Base-by-base conservation (phyloP, 805 yeast genomes). In the Tetrapisispora taiwanensis region DNA sequence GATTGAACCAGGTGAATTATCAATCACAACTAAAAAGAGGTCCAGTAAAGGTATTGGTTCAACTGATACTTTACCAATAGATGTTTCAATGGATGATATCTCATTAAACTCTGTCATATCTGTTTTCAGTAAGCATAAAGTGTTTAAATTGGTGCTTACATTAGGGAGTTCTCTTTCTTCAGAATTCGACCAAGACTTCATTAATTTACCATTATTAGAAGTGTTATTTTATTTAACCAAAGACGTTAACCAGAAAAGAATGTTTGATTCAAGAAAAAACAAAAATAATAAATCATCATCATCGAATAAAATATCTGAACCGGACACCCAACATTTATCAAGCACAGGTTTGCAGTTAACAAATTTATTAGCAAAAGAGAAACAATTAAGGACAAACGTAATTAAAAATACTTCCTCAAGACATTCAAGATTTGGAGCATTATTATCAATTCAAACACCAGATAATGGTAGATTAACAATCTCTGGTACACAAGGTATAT, bases 401-500 rank as follows among this genome's bases (percentile, higher is more conserved):
- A 67, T 69, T 26, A 74, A 72, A 59, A 64, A 70, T 42, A 68
- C 79, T 1, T 74, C 84, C 1, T 72, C 86, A 1, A 73, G 98
- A 39, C 98, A 90, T 58, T 89, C 92, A 2, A 72, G 95, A 42
- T 90, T 90, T 67, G 98, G 98, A 0, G 80, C 97, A 0, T 67
- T 89, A 49, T 62, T 88, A 10, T 80, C 95, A 1, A 70, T 90
- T 27, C 78, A 81, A 47, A 75, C 81, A 17, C 71, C 73, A 20
- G 79, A 79, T 43, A 69, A 78, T 26, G 70, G 67, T 3, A 68
- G 84, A 26, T 62, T 84, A 17, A 75, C 85, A 6, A 73, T 87
- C 1, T 73, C 92, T 3, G 65, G 66, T n/a, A 92, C 95, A 2
- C 89, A 84, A 51, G 86, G 80, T 3, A 54, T 83, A 3, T 52